Evolutionary conservation across 176 grass and related monocot genomes (phyloP), one percentile per base, ranked within the genome.

Genomic region (Oryza nivara): DNA sequence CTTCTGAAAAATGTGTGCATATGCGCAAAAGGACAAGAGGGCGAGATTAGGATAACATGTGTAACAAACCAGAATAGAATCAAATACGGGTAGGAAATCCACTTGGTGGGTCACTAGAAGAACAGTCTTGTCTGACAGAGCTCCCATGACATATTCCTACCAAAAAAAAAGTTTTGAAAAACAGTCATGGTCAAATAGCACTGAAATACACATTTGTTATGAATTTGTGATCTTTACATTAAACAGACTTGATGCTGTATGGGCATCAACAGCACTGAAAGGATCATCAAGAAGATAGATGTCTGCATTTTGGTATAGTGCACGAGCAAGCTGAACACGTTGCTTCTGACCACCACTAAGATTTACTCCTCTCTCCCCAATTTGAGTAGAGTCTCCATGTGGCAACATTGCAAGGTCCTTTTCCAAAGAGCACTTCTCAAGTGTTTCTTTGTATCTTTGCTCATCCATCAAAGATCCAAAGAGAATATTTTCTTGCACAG

Each of bases 321-420:
- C 93, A 81, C 96, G 92, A 77, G 96, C 96, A 73, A 95, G 80
- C 84, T 98, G 96, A 85, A 95, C 74, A 30, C 96, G 89, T 70
- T 98, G 96, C 82, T 98, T 98, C 86, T 98, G 96, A 16, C 96
- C 96, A 16, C 96, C 96, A 54, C 96, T 98, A 23, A 95, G 92
- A 90, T 95, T 98, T 80, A 95, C 38, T 4, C 96, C 96, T 86
- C 93, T 92, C 81, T 98, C 96, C 25, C 93, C 93, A 61, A 98
- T 98, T 89, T 95, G 84, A 73, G 96, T 98, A 71, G 44, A 58
- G 8, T 98, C 93, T 34, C 93, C 91, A 28, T 87, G 89, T 70
- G 91, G 96, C n/a, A 98, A 69, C 76, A 93, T 92, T 85, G 89
- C 74, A 77, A 98, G 89, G 67, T 98, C 93, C 71, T 98, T 93